These are phyloP conservation scores for Globisporangium paddicum DNA, from an alignment of 352 stramenopile genomes.

Conservation along the genomic window DNA sequence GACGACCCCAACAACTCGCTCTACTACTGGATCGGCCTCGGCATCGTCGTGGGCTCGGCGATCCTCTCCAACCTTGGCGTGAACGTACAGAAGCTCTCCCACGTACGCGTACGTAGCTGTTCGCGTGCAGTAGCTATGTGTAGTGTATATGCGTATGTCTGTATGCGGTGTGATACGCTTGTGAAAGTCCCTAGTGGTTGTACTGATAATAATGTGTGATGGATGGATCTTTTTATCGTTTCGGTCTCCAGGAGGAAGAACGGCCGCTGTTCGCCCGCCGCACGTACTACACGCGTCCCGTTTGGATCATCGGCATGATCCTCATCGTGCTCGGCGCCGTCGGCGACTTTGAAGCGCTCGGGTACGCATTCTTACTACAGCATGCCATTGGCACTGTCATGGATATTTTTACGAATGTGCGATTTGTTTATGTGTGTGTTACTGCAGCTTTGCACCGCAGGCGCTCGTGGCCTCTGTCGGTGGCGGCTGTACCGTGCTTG, in stretches of 20 bases:
- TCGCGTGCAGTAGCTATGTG: no score
- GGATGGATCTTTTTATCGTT: conserved; percentile 14
- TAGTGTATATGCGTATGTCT: neutral
- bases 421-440: neutral
- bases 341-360: conserved; percentile 85
- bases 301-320: conserved; percentile 83
- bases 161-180: neutral
- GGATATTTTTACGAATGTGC: no score
- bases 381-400: neutral
- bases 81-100: conserved; percentile 85
- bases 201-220: neutral
- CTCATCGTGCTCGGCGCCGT: conserved; percentile 77
- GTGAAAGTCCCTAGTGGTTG: conserved; percentile 5
- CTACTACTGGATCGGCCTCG: conserved; percentile 81
- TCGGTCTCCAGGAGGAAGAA: conserved; percentile 46
- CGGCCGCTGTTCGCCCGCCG: conserved; percentile 55
- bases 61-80: conserved; percentile 82
- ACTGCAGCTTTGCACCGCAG: conserved; percentile 70
- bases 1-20: conserved; percentile 41
- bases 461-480: conserved; percentile 82
- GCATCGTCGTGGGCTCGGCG: conserved; percentile 75
- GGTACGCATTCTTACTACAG: conserved; percentile 15
- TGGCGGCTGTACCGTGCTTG: conserved; percentile 81
- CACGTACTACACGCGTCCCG: conserved; percentile 76
- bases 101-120: conserved; percentile 52